Base-by-base conservation (phyloP, 2,329 filamentous ascomycete genomes). In the Claviceps quebecensis region DNA sequence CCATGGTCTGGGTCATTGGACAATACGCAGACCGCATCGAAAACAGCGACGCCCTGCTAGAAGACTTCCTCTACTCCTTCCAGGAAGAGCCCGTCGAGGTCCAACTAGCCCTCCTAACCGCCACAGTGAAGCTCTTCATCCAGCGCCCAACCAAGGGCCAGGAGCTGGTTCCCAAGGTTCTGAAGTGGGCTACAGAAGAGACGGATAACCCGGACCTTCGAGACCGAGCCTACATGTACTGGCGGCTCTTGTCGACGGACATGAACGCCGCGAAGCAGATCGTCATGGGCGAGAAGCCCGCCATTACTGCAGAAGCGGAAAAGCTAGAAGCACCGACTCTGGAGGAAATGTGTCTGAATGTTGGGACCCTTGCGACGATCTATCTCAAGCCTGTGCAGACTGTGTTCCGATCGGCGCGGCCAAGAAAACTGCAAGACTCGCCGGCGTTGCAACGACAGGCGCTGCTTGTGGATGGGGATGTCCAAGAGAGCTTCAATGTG, bases 1-100 rank as follows among this genome's bases (percentile, higher is more conserved):
- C 93, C 53, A 95, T 98, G 82, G 93, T 98, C 45, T 98, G 93
- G 93, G 93, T 98, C 38, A 98, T 98, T 64, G 93, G 93, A 2
- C 88, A 98, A 66, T 98, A 98, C 61, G 93, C 93, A 9, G 89
- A 94, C 63, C 84, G 93, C 45, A 98, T 98, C 59, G 93, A 98
- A 65, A 97, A 98, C 66, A 93, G 87, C 16, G 93, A 97, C 60
- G 87, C 85, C 0, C 75, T 98, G 2, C 77, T 98, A 8, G 91
- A 98, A 60, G 93, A 98, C 66, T 98, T 97, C 65, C 67, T 98
- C 8, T 91, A 91, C 63, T 86, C 87, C 0, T 98, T 97, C 70
- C 79, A 86, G 29, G 93, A 98, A 60, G 93, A 98, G 68, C 85
- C 90, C 0, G 85, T 96, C 16, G 93, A 98, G 65, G 93, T 98